phyloP scores from a whole-genome alignment of 2,329 filamentous ascomycete species.

The Pseudocercospora cruenta region DNA sequence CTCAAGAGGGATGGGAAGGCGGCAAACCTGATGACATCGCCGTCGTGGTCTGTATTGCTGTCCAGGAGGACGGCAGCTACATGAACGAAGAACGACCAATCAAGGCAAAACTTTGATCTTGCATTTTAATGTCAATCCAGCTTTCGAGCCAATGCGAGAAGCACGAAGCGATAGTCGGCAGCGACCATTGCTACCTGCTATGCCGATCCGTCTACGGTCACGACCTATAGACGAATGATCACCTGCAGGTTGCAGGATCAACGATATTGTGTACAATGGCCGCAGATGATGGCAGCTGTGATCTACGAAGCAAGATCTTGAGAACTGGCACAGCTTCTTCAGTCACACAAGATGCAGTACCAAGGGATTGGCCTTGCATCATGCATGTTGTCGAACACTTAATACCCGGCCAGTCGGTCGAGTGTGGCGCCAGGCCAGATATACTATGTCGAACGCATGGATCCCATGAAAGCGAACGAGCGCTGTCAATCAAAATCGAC shows the following conservation, averaged over 20 bases:
- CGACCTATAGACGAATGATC: neutral
- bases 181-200: neutral
- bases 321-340: neutral
- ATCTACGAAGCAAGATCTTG: neutral
- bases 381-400: neutral
- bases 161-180: neutral
- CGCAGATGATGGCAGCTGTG: neutral
- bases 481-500: neutral
- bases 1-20: conserved; percentile 82
- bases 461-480: neutral
- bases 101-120: conserved; percentile 37
- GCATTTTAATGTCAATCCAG: neutral
- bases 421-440: neutral
- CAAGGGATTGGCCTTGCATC: neutral
- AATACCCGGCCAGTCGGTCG: neutral
- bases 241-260: neutral
- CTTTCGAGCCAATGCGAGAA: neutral
- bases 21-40: conserved; percentile 97
- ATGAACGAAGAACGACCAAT: conserved; percentile 28
- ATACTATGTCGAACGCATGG: neutral
- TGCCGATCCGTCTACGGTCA: neutral
- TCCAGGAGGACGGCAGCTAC: conserved; percentile 57
- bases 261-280: neutral
- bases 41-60: conserved; percentile 76
- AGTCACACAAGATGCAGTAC: conserved; percentile 3